These are phyloP conservation scores for Aegilops umbellulata DNA, from an alignment of 176 grass and related monocot species.

Conservation along the genomic window DNA sequence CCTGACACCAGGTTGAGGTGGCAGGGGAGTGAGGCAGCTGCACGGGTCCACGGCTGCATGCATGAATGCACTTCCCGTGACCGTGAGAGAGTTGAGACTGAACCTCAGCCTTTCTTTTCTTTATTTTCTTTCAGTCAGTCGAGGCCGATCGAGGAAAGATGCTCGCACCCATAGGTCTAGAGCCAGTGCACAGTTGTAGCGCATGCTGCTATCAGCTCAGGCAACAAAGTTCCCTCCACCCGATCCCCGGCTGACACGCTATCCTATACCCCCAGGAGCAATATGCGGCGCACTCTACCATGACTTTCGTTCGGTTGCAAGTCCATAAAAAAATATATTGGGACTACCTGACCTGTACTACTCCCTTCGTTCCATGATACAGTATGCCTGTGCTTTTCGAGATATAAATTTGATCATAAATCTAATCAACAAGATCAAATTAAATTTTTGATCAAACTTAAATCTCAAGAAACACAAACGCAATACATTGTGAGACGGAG, in stretches of 20 bases:
- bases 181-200: neutral
- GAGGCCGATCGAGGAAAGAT: neutral
- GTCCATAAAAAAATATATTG: neutral
- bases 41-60: constrained; percentile 22
- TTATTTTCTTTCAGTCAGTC: constrained; percentile 1
- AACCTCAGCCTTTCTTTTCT: neutral
- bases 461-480: too few species aligned
- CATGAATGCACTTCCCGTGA: constrained; percentile 26
- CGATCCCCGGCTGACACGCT: neutral
- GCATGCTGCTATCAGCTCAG: constrained; percentile 11
- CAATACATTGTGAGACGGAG: too few species aligned
- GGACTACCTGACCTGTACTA: too few species aligned
- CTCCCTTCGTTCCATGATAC: too few species aligned
- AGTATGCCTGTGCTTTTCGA: too few species aligned
- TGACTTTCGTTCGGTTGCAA: neutral
- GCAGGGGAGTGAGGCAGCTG: neutral
- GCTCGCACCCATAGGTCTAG: neutral
- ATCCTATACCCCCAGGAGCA: neutral
- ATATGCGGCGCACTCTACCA: neutral
- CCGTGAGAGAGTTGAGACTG: constrained; percentile 31
- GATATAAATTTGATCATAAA: too few species aligned
- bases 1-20: constrained; percentile 1
- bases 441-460: too few species aligned
- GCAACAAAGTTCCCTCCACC: neutral
- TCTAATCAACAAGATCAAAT: too few species aligned